Percentiles rank a stretch among this genome's conserved stretches.
These are phyloP conservation scores for Capsicum chinense DNA, from an alignment of 257 asterid genomes.

Conservation along the genomic window DNA sequence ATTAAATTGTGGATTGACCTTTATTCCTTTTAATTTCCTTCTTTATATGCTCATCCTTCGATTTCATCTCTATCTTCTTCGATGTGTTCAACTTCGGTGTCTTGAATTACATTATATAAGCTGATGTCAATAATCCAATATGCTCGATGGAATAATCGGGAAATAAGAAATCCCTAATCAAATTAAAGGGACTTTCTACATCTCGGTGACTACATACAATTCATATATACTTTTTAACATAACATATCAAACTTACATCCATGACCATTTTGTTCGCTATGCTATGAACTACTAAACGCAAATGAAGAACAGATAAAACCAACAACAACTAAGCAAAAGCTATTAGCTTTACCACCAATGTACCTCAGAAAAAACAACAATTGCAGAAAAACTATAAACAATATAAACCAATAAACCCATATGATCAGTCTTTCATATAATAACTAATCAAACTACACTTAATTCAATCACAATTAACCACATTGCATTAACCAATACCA, in stretches of 20 bases:
- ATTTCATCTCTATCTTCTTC: too few relatives aligned
- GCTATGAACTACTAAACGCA: neutral
- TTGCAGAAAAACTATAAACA: too few relatives aligned
- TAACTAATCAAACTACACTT: neutral
- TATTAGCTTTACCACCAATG: neutral
- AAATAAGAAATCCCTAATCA: neutral
- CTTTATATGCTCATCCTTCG: too few relatives aligned
- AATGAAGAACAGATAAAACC: neutral
- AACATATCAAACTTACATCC: neutral
- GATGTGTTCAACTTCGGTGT: too few relatives aligned
- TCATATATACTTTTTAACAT: neutral
- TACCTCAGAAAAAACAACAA: neutral
- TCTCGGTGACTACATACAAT: neutral
- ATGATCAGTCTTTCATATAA: neutral
- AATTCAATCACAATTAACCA: constrained; percentile 1
- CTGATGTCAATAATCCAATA: neutral
- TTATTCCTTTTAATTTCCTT: too few relatives aligned
- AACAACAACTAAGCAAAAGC: neutral
- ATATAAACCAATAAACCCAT: neutral
- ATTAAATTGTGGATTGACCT: too few relatives aligned
- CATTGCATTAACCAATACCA: neutral
- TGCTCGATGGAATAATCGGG: neutral
- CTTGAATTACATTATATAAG: neutral
- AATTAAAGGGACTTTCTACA: neutral
- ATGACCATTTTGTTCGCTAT: neutral